A percentile compares a stretch with the other conserved stretches of the same genome.
Evolutionary conservation across 2,329 filamentous ascomycete genomes (phyloP).

Genomic region (Botrytis elliptica): DNA sequence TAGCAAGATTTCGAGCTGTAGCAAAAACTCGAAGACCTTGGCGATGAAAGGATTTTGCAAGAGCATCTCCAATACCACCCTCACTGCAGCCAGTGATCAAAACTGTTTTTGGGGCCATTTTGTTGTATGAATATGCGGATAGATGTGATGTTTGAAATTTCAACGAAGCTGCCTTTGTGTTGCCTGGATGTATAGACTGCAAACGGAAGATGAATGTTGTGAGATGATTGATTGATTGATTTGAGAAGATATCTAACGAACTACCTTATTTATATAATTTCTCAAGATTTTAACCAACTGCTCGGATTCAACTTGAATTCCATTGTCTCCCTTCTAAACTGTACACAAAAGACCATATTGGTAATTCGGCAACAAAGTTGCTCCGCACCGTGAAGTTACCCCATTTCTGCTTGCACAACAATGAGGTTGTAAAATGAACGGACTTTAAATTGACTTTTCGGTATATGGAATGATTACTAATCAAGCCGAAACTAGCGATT

Average conservation of each 20-base stretch:
- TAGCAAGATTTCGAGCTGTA: conserved; percentile 42
- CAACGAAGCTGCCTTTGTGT: not conserved
- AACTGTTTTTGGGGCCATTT: conserved; percentile 31
- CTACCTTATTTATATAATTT: not conserved
- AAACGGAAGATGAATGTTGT: not conserved
- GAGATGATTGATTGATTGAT: conserved; percentile 7
- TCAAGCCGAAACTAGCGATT: not conserved
- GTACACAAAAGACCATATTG: not conserved
- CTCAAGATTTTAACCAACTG: not conserved
- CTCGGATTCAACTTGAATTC: not conserved
- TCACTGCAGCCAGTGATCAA: conserved; percentile 44
- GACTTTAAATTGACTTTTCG: not conserved
- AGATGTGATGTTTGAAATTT: not conserved
- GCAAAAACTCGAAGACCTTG: conserved; percentile 44
- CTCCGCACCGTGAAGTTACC: not conserved
- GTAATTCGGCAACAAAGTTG: not conserved
- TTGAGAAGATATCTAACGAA: not conserved
- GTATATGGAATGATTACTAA: not conserved
- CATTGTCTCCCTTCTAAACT: not conserved
- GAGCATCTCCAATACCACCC: conserved; percentile 44
- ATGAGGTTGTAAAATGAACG: not conserved
- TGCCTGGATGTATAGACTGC: not conserved
- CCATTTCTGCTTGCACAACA: not conserved
- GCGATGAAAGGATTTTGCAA: conserved; percentile 42
- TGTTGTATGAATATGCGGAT: not conserved